phyloP scores from a whole-genome alignment of 1,284 basidiomycete genomes.

The Agroathelia rolfsii region DNA sequence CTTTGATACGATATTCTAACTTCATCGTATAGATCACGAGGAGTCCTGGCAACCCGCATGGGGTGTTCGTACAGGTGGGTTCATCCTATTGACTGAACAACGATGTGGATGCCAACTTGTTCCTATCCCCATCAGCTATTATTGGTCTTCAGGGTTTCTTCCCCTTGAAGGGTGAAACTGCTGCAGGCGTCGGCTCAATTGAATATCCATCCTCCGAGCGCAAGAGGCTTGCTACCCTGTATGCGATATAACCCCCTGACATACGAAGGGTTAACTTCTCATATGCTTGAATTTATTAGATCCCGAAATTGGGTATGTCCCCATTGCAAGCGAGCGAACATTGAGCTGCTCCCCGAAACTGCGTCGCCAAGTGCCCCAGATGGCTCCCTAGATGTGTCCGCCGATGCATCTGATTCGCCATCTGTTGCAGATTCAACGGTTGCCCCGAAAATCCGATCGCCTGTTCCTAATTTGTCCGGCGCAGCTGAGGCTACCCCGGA shows the following conservation, averaged over 20 bases:
- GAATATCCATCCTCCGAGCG: conserved; percentile 75
- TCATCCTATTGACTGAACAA: conserved; percentile 2
- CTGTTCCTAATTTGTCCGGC: too few species aligned
- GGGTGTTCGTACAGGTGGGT: conserved; percentile 85
- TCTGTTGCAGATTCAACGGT: neutral
- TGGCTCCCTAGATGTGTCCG: conserved; percentile 1
- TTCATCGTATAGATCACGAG: conserved; percentile 57
- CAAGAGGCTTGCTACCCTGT: conserved; percentile 73
- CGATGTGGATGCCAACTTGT: conserved; percentile 10
- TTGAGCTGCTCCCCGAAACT: conserved; percentile 66
- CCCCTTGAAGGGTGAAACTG: conserved; percentile 79
- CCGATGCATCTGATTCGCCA: neutral
- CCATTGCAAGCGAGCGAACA: conserved; percentile 60
- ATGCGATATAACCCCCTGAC: conserved; percentile 20
- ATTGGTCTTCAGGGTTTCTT: conserved; percentile 89
- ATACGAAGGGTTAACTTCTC: conserved; percentile 10
- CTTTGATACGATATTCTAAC: conserved; percentile 12
- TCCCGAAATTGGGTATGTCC: conserved; percentile 79
- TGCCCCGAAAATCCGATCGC: too few species aligned
- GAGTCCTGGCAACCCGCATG: conserved; percentile 96
- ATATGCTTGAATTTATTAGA: conserved; percentile 28
- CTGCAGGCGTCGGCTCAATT: conserved; percentile 85
- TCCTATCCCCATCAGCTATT: conserved; percentile 46
- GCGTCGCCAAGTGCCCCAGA: conserved; percentile 10
- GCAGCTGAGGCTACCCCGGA: conserved; percentile 10